A percentile compares a stretch with the other conserved stretches of the same genome.
These are phyloP conservation scores for Carpinus viminea DNA, from an alignment of 306 rosid species.

Conservation along the genomic window DNA sequence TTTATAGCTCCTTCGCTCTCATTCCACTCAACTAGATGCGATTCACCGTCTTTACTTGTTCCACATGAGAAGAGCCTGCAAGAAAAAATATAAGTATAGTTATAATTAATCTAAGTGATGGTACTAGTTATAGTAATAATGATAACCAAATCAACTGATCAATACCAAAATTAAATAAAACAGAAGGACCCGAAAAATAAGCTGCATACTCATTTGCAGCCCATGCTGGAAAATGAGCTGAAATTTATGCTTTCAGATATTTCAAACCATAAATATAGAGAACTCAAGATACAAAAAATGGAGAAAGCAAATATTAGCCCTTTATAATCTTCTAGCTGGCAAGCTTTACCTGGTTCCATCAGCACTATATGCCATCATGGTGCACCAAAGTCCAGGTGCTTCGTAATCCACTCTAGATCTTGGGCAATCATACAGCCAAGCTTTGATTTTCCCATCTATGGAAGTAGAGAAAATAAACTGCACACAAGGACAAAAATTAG, in stretches of 20 bases:
- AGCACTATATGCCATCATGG: conserved; percentile 53
- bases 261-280: neutral
- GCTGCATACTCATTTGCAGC: neutral
- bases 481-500: conserved; percentile 7
- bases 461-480: conserved; percentile 53
- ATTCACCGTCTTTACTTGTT: conserved; percentile 50
- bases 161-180: neutral
- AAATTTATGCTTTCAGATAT: neutral
- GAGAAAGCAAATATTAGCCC: neutral
- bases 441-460: conserved; percentile 45
- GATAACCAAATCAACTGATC: neutral
- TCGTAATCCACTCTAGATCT: conserved; percentile 51
- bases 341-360: conserved; percentile 46
- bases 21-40: conserved; percentile 54
- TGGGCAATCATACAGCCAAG: conserved; percentile 47
- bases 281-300: neutral
- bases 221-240: neutral
- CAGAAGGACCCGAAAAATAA: neutral
- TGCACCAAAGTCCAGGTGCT: conserved; percentile 52
- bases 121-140: neutral
- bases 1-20: conserved; percentile 52
- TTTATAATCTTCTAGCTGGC: neutral
- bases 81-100: neutral
- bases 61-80: conserved; percentile 51
- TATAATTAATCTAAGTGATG: neutral